These are phyloP conservation scores for Penicillium sp. DNA, from an alignment of 2,329 filamentous ascomycete species.

Conservation along the genomic window DNA sequence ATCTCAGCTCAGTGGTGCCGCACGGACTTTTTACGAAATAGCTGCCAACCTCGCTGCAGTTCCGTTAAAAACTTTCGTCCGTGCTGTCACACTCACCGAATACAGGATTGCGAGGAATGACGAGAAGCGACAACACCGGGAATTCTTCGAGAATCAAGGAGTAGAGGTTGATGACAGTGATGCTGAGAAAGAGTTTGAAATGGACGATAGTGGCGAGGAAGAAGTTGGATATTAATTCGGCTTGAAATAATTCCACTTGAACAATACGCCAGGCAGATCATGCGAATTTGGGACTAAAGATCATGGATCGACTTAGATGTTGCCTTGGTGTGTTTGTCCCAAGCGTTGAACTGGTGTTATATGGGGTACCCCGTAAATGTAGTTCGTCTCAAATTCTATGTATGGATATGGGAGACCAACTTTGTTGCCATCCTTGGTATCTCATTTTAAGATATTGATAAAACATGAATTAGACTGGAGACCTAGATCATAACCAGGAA, in stretches of 20 bases:
- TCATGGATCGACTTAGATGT: too few species aligned
- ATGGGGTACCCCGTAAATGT: too few species aligned
- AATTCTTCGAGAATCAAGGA: slow-evolving; percentile 27
- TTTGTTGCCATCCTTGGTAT: too few species aligned
- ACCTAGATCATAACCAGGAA: too few species aligned
- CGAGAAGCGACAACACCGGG: slow-evolving; percentile 36
- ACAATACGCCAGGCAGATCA: not conserved
- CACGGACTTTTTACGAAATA: slow-evolving; percentile 53
- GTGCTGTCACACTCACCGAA: slow-evolving; percentile 55
- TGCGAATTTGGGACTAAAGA: too few species aligned
- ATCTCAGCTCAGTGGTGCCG: slow-evolving; percentile 49
- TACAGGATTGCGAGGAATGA: slow-evolving; percentile 43
- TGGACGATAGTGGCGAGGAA: slow-evolving; percentile 1
- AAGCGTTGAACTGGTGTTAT: too few species aligned
- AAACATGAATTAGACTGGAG: too few species aligned
- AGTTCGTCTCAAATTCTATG: too few species aligned
- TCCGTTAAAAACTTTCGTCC: slow-evolving; percentile 52
- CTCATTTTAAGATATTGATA: too few species aligned
- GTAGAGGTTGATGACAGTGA: slow-evolving; percentile 17
- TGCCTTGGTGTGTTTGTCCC: too few species aligned
- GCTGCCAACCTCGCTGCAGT: slow-evolving; percentile 54
- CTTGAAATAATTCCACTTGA: not conserved
- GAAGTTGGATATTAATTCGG: not conserved
- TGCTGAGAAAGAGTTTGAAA: slow-evolving; percentile 12
- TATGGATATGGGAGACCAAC: too few species aligned